These are phyloP conservation scores for Solanum habrochaites DNA, from an alignment of 257 asterid species.

Conservation along the genomic window DNA sequence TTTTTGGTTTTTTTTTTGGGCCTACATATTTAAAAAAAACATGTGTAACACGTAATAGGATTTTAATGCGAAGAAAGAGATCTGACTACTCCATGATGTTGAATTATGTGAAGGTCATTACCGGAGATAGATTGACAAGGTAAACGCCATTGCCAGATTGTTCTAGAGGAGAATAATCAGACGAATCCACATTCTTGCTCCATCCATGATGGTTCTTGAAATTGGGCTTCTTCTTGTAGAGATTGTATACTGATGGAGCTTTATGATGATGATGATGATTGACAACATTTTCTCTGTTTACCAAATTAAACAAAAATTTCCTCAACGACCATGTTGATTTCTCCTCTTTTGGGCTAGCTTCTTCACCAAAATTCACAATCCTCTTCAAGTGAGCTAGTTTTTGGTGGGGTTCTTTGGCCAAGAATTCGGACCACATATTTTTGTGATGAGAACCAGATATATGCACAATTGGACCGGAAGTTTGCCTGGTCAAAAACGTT, in stretches of 20 bases:
- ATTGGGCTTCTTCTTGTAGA: constrained; percentile 36
- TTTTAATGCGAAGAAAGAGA: not conserved
- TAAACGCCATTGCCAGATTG: constrained; percentile 46
- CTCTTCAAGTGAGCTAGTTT: constrained; percentile 41
- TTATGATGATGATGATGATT: not conserved
- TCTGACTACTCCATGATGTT: not conserved
- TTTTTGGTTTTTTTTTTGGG: no score
- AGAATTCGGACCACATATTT: constrained; percentile 37
- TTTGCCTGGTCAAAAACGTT: constrained; percentile 28
- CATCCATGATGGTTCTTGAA: constrained; percentile 64
- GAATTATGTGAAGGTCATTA: constrained; percentile 2
- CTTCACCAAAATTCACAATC: not conserved
- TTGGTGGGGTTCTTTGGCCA: constrained; percentile 24
- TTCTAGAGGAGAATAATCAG: constrained; percentile 45
- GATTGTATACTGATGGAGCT: constrained; percentile 51
- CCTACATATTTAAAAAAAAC: not conserved
- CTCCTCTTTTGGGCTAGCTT: not conserved
- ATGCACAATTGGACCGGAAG: constrained; percentile 44
- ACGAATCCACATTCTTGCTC: constrained; percentile 54
- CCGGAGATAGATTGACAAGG: constrained; percentile 71
- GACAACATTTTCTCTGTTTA: constrained; percentile 1
- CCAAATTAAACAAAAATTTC: constrained; percentile 24
- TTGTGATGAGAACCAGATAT: constrained; percentile 24
- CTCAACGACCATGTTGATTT: constrained; percentile 40
- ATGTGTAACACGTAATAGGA: not conserved